Evolutionary conservation across 179 eudicot genomes (phyloP).

Genomic region (Spinacia oleracea): DNA sequence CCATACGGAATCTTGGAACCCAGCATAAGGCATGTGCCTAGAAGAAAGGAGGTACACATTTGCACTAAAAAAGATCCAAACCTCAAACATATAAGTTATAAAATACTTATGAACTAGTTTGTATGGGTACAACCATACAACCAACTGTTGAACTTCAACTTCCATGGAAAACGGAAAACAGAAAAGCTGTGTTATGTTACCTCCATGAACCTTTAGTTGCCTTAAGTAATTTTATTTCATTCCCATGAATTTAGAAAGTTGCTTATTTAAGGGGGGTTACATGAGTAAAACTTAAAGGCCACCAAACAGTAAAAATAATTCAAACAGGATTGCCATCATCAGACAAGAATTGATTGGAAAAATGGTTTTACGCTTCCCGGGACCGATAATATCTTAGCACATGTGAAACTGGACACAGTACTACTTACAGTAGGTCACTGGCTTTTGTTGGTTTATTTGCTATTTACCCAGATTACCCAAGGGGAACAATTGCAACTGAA

Average conservation of each 20-base stretch:
- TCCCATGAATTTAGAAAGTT: not conserved
- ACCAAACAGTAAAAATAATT: not conserved
- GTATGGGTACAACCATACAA: no score
- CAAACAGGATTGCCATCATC: not conserved
- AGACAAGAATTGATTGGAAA: not conserved
- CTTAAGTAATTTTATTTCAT: not conserved
- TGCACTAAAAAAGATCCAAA: not conserved
- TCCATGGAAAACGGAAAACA: not conserved
- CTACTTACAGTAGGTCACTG: no score
- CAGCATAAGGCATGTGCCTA: not conserved
- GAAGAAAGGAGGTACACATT: not conserved
- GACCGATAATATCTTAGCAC: no score
- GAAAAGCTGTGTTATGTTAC: not conserved
- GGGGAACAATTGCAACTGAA: no score
- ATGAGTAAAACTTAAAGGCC: not conserved
- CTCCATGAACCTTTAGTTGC: not conserved
- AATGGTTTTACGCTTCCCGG: no score
- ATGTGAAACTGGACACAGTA: no score
- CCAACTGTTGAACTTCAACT: not conserved
- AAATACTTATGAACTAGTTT: not conserved
- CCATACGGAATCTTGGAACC: not conserved
- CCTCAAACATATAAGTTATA: not conserved
- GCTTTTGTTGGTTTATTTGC: no score
- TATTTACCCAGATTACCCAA: no score
- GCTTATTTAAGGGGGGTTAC: not conserved